Evolutionary conservation across 2,329 filamentous ascomycete genomes (phyloP).

Genomic region (Cladorrhinum sp.): DNA sequence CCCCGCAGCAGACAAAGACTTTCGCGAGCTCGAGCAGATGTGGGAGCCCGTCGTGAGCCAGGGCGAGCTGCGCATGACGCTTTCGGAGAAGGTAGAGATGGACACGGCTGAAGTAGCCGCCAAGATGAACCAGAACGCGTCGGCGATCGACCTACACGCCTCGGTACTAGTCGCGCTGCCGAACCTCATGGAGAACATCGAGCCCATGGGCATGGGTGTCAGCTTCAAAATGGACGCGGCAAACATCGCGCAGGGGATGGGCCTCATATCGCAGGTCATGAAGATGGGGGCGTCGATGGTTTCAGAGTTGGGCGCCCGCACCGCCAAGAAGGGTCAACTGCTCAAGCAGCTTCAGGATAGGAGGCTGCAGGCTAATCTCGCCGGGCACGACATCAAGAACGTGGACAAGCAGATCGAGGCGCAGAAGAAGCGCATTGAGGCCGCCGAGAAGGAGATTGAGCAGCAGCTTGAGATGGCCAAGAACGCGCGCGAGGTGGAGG

Average conservation of each 20-base stretch:
- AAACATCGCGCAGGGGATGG: too few species aligned
- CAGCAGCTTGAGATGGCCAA: conserved; percentile 22
- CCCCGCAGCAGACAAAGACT: background rate
- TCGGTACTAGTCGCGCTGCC: too few species aligned
- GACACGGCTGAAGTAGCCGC: background rate
- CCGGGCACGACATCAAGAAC: conserved; percentile 30
- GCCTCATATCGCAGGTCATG: too few species aligned
- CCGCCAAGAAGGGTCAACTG: background rate
- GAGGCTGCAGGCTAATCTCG: conserved; percentile 27
- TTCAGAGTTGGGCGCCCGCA: background rate
- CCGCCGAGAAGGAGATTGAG: conserved; percentile 21
- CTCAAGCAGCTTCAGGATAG: conserved; percentile 30
- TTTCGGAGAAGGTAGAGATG: conserved; percentile 2
- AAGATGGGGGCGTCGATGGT: background rate
- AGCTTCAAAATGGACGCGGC: background rate
- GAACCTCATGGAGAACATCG: too few species aligned
- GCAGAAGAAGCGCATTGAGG: conserved; percentile 17
- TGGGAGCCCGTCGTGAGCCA: background rate
- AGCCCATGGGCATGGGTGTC: background rate
- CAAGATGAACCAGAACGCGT: background rate
- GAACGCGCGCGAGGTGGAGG: conserved; percentile 17
- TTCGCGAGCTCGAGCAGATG: background rate
- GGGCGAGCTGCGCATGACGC: background rate
- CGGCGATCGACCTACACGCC: background rate
- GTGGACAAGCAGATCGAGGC: conserved; percentile 30